Conservation (phyloP, 2,329 filamentous ascomycete species). For the Coniochaeta hoffmannii region DNA sequence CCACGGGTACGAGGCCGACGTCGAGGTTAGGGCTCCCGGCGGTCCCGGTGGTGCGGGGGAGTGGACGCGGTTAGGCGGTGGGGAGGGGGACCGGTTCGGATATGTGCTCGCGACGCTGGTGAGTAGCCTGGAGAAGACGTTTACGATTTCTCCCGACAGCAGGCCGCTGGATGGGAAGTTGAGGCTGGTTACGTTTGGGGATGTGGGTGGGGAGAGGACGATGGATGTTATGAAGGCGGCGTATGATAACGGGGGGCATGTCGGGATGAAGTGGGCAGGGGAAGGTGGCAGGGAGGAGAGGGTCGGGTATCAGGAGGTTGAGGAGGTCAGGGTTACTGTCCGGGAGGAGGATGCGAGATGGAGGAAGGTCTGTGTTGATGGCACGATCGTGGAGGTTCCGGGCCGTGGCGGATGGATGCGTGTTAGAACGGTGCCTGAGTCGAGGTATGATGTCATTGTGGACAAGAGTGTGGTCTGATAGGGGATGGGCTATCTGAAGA, state of each 20-base stretch:
- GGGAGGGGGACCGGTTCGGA: slow-evolving; percentile 47
- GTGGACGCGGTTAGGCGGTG: slow-evolving; percentile 15
- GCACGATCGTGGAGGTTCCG: slow-evolving; percentile 66
- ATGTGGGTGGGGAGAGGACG: slow-evolving; percentile 54
- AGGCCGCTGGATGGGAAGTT: slow-evolving; percentile 64
- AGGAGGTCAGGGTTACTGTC: slow-evolving; percentile 59
- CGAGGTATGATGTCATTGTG: slow-evolving; percentile 38
- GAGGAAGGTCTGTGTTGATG: slow-evolving; percentile 87
- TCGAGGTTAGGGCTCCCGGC: slow-evolving; percentile 22
- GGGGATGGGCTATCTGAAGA: neutral
- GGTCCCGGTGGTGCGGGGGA: slow-evolving; percentile 12
- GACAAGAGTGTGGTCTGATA: slow-evolving; percentile 14
- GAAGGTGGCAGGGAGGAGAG: slow-evolving; percentile 40
- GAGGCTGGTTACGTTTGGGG: slow-evolving; percentile 67
- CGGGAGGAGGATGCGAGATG: slow-evolving; percentile 63
- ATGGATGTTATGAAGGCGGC: slow-evolving; percentile 71
- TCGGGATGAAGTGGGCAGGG: slow-evolving; percentile 40
- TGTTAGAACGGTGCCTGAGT: slow-evolving; percentile 41
- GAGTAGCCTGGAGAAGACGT: slow-evolving; percentile 73
- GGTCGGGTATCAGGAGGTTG: slow-evolving; percentile 66
- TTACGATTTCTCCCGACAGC: slow-evolving; percentile 71
- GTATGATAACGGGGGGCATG: slow-evolving; percentile 50
- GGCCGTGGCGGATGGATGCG: slow-evolving; percentile 61
- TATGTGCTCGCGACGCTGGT: slow-evolving; percentile 74
- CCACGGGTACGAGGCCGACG: slow-evolving; percentile 40